phyloP scores from a whole-genome alignment of 73 alveolate species.

The Tetrahymena thermophila region DNA sequence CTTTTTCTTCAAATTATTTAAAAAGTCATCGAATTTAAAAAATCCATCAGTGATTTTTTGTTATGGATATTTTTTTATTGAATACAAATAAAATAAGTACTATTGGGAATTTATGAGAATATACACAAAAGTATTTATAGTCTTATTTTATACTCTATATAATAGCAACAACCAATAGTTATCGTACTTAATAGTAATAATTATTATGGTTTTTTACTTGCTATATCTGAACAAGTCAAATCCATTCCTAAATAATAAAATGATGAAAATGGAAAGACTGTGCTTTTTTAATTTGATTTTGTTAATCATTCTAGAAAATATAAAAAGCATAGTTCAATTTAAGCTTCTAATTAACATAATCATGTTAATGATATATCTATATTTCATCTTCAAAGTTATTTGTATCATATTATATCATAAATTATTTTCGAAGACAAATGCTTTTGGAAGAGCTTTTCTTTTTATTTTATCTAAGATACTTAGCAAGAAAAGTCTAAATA shows the following conservation, averaged over 20 bases:
- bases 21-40: background rate
- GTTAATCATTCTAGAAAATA: too few species aligned
- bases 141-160: background rate
- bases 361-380: too few species aligned
- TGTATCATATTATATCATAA: too few species aligned
- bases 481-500: too few species aligned
- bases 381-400: too few species aligned
- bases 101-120: background rate
- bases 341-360: background rate
- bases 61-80: background rate
- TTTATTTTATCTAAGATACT: too few species aligned
- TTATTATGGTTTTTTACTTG: background rate
- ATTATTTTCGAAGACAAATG: too few species aligned
- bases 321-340: background rate
- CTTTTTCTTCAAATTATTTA: background rate
- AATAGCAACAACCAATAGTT: background rate
- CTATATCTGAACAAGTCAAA: background rate
- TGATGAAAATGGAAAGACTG: background rate
- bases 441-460: too few species aligned
- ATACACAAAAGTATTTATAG: background rate
- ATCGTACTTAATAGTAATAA: background rate
- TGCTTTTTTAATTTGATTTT: background rate
- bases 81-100: too few species aligned
- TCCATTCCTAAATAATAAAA: background rate
- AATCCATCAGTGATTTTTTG: background rate